Conservation (phyloP, 768 basidiomycete species). For the Filobasidium wieringae region DNA sequence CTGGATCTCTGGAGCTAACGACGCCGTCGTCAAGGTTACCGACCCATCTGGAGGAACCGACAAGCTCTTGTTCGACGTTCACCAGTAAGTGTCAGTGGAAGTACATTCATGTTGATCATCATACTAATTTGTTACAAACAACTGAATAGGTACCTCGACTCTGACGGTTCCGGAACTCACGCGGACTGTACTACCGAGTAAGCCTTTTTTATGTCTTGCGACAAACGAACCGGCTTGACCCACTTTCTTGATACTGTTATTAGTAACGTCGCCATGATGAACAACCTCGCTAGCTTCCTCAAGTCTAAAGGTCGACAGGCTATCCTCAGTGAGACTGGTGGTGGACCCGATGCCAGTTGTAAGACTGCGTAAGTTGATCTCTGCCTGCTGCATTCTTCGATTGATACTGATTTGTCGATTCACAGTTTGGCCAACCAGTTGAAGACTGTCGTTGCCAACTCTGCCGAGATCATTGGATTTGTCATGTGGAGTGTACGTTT, state of each 20-base stretch:
- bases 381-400: neutral
- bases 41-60: constrained; percentile 40
- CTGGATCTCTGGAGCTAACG: constrained; percentile 48
- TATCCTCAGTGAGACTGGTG: constrained; percentile 53
- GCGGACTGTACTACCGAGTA: constrained; percentile 46
- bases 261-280: constrained; percentile 43
- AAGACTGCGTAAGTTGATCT: constrained; percentile 17
- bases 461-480: constrained; percentile 46
- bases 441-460: constrained; percentile 44
- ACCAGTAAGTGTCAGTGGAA: constrained; percentile 41
- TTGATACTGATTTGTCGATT: neutral
- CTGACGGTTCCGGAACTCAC: constrained; percentile 45
- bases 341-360: constrained; percentile 47
- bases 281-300: constrained; percentile 43
- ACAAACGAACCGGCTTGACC: neutral
- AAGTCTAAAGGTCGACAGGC: constrained; percentile 47
- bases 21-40: constrained; percentile 44
- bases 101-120: too few species aligned
- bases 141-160: constrained; percentile 45
- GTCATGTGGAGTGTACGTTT: constrained; percentile 44
- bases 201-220: neutral
- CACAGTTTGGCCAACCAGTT: constrained; percentile 42
- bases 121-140: too few species aligned
- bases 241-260: neutral
- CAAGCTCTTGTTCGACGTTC: constrained; percentile 52